Percentiles rank a stretch among this genome's conserved stretches.
These are phyloP conservation scores for Glebionis coronaria DNA, from an alignment of 129 eudicot species.

Conservation along the genomic window DNA sequence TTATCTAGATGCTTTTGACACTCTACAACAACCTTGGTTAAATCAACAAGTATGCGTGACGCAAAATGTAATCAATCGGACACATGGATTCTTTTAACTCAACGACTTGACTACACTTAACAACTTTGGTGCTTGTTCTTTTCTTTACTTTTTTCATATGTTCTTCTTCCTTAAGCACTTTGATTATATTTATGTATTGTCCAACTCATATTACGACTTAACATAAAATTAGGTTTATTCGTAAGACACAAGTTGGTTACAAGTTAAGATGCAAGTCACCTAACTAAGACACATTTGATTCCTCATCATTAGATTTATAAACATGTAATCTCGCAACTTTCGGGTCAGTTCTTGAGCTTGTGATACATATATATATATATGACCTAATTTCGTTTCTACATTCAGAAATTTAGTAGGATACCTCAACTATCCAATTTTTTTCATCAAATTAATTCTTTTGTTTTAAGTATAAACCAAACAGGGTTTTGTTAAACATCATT, in stretches of 20 bases:
- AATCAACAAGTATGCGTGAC: not conserved
- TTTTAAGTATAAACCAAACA: not conserved
- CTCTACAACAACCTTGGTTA: not conserved
- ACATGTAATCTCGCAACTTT: not conserved
- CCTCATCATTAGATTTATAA: too few species aligned
- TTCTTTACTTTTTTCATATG: slow-evolving; percentile 5
- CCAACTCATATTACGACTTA: slow-evolving; percentile 15
- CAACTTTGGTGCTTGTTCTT: slow-evolving; percentile 20
- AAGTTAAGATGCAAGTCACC: too few species aligned
- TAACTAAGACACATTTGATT: too few species aligned
- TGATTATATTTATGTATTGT: slow-evolving; percentile 6
- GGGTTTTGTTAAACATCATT: not conserved
- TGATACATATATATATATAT: too few species aligned
- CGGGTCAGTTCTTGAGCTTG: not conserved
- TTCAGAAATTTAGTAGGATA: not conserved
- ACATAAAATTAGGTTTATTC: too few species aligned
- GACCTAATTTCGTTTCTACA: too few species aligned
- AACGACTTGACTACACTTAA: slow-evolving; percentile 16
- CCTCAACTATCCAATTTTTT: not conserved
- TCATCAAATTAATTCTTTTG: not conserved
- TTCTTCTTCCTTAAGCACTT: not conserved
- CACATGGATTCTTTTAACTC: slow-evolving; percentile 10
- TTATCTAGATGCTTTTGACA: too few species aligned
- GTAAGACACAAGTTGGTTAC: too few species aligned
- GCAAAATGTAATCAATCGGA: slow-evolving; percentile 1